Evolutionary conservation across 192 early-diverging fungal genomes (phyloP).

Genomic region (Spizellomyces punctatus): DNA sequence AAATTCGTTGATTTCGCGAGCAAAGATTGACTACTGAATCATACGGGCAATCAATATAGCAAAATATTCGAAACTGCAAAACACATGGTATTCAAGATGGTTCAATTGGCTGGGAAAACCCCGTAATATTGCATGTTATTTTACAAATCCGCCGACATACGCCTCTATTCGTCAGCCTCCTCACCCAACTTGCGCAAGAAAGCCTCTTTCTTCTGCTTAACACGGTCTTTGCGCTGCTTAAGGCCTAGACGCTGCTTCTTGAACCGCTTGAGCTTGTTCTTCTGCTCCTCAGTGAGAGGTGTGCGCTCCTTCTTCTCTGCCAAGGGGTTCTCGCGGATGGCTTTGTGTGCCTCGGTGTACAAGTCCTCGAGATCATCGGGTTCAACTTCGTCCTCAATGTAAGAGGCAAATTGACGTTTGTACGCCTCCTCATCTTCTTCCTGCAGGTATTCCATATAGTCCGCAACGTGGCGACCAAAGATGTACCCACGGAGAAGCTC

Average conservation of each 20-base stretch:
- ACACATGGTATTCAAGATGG: too few species aligned
- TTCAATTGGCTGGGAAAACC: too few species aligned
- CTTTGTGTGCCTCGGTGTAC: slow-evolving; percentile 89
- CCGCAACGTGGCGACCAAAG: slow-evolving; percentile 95
- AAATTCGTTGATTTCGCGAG: too few species aligned
- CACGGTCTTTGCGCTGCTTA: slow-evolving; percentile 87
- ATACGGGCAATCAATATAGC: too few species aligned
- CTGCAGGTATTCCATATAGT: slow-evolving; percentile 97
- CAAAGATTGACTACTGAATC: too few species aligned
- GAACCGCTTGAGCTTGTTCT: slow-evolving; percentile 76
- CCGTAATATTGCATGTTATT: too few species aligned
- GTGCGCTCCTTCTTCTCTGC: slow-evolving; percentile 59
- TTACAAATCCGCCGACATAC: too few species aligned
- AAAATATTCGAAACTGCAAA: too few species aligned
- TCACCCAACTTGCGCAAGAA: slow-evolving; percentile 58
- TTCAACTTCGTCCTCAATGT: slow-evolving; percentile 83
- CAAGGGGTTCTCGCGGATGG: slow-evolving; percentile 90
- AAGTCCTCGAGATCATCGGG: slow-evolving; percentile 94
- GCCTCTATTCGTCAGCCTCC: background rate
- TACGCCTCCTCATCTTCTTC: slow-evolving; percentile 99
- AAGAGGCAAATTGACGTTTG: slow-evolving; percentile 93
- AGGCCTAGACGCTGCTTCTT: slow-evolving; percentile 75
- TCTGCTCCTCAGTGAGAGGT: slow-evolving; percentile 65
- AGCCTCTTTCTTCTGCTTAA: slow-evolving; percentile 88
- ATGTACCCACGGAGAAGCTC: slow-evolving; percentile 95